phyloP scores from a whole-genome alignment of 257 asterid species.

The Penstemon eatonii region DNA sequence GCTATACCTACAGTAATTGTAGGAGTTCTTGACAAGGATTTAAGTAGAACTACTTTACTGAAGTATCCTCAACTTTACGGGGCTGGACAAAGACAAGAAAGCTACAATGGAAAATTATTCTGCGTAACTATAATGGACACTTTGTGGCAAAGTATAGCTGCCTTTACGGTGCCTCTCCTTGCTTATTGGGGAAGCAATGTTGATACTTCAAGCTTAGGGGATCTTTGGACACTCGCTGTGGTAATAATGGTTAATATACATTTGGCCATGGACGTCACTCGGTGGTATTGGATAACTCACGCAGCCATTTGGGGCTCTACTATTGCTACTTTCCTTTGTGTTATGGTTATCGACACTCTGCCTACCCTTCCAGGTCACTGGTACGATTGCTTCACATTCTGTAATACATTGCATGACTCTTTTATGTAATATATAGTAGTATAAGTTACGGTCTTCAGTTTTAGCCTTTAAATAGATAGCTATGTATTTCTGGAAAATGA shows the following conservation, averaged over 20 bases:
- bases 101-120: slow-evolving; percentile 71
- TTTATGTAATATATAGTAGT: no score
- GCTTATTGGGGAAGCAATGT: slow-evolving; percentile 73
- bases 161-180: slow-evolving; percentile 63
- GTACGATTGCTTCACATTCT: slow-evolving; percentile 36
- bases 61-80: slow-evolving; percentile 86
- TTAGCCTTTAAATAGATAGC: no score
- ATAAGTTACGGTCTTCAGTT: no score
- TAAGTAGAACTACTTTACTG: slow-evolving; percentile 69
- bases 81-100: slow-evolving; percentile 80
- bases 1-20: slow-evolving; percentile 80
- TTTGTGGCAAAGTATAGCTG: slow-evolving; percentile 85
- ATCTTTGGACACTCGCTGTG: slow-evolving; percentile 86
- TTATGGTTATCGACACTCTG: slow-evolving; percentile 66
- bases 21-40: slow-evolving; percentile 86
- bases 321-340: slow-evolving; percentile 73
- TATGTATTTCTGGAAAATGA: slow-evolving; percentile 3
- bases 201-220: slow-evolving; percentile 84
- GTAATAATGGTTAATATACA: slow-evolving; percentile 84
- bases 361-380: slow-evolving; percentile 83
- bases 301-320: slow-evolving; percentile 90
- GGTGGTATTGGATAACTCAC: slow-evolving; percentile 91
- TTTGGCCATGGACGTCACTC: slow-evolving; percentile 82
- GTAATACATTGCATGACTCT: not conserved
- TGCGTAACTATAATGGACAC: slow-evolving; percentile 85